A percentile compares a stretch with the other conserved stretches of the same genome.
phyloP scores from a whole-genome alignment of 768 basidiomycete species.

The Trametes cinnabarina region DNA sequence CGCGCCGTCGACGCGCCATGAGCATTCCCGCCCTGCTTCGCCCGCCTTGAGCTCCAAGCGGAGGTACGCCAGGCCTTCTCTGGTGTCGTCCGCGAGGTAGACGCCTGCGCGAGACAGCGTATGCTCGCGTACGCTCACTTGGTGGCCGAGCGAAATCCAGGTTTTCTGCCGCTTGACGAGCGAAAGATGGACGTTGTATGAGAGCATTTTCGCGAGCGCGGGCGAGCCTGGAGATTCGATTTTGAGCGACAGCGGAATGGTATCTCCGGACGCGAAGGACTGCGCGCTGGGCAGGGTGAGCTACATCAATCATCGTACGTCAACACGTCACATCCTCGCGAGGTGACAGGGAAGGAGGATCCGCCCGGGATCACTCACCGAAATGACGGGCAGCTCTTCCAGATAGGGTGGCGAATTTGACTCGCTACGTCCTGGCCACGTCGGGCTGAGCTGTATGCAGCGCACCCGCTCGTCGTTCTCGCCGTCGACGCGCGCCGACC shows the following conservation, averaged over 20 bases:
- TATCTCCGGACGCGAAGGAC: constrained; percentile 40
- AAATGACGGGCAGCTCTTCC: constrained; percentile 8
- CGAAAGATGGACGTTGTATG: constrained; percentile 33
- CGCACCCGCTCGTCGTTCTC: constrained; percentile 31
- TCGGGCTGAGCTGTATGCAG: constrained; percentile 24
- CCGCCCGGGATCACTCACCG: constrained; percentile 2
- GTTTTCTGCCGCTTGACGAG: constrained; percentile 38
- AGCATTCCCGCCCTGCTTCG: constrained; percentile 35
- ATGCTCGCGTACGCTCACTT: constrained; percentile 31
- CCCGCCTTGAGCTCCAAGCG: constrained; percentile 39
- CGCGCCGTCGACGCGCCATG: constrained; percentile 32
- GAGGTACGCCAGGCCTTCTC: constrained; percentile 36
- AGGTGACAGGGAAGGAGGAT: neutral
- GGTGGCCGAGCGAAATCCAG: constrained; percentile 25
- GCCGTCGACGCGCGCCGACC: constrained; percentile 23
- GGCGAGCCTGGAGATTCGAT: constrained; percentile 38
- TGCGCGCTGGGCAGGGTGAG: constrained; percentile 37
- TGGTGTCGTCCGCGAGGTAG: constrained; percentile 30
- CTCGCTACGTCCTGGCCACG: constrained; percentile 15
- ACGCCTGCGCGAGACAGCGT: constrained; percentile 23
- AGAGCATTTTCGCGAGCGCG: constrained; percentile 37
- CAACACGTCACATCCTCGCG: neutral
- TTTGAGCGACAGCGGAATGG: constrained; percentile 38
- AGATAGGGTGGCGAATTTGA: constrained; percentile 4
- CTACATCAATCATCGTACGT: constrained; percentile 22